phyloP scores from a whole-genome alignment of 2,329 filamentous ascomycete genomes.

The Aspergillus fumigatiaffinis region DNA sequence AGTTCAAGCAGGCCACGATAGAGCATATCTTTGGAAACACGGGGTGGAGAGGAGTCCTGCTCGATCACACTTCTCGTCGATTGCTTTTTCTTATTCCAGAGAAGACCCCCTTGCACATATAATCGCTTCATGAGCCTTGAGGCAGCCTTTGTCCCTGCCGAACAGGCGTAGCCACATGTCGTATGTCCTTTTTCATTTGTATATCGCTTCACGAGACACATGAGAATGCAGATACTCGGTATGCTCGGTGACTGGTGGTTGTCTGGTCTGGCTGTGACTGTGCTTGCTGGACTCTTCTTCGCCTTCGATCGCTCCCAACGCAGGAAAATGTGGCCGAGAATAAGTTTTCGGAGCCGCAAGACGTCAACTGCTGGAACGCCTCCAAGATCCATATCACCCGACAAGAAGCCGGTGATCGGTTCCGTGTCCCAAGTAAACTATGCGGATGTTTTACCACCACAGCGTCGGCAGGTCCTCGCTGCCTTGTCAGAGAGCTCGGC shows the following conservation, averaged over 20 bases:
- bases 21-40: not conserved
- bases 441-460: slow-evolving; percentile 51
- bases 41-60: not conserved
- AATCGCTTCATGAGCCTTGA: not conserved
- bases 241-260: slow-evolving; percentile 19
- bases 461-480: slow-evolving; percentile 45
- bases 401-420: slow-evolving; percentile 38
- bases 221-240: slow-evolving; percentile 16
- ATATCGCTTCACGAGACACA: not conserved
- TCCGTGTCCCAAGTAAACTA: slow-evolving; percentile 35
- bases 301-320: slow-evolving; percentile 29
- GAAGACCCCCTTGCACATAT: not conserved
- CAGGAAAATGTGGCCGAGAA: slow-evolving; percentile 36
- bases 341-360: slow-evolving; percentile 39
- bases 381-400: slow-evolving; percentile 50
- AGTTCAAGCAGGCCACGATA: slow-evolving; percentile 14
- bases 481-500: slow-evolving; percentile 20
- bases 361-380: slow-evolving; percentile 50
- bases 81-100: not conserved
- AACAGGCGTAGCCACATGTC: not conserved
- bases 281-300: slow-evolving; percentile 24
- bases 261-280: slow-evolving; percentile 19
- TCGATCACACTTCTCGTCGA: not conserved
- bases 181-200: not conserved
- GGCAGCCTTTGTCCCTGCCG: not conserved